Evolutionary conservation across 352 stramenopile species (phyloP).

Genomic region (Bremia lactucae): DNA sequence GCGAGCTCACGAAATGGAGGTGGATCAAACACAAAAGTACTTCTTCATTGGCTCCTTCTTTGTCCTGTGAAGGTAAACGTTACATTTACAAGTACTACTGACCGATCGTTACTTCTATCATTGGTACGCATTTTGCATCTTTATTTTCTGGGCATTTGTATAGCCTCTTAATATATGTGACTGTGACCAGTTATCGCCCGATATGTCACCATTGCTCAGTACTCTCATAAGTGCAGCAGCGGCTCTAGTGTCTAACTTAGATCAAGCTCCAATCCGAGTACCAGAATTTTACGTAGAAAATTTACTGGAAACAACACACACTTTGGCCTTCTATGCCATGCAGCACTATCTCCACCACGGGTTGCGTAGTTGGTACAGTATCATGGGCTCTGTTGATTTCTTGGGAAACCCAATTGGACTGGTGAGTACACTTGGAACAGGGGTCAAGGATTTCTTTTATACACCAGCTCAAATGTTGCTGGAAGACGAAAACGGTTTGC

Average conservation of each 20-base stretch:
- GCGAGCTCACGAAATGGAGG: conserved; percentile 22
- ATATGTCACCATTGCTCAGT: conserved; percentile 70
- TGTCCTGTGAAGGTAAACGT: conserved; percentile 82
- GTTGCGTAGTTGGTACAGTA: conserved; percentile 77
- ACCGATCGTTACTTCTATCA: conserved; percentile 72
- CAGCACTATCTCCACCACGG: conserved; percentile 82
- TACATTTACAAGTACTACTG: conserved; percentile 79
- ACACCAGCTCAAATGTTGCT: conserved; percentile 89
- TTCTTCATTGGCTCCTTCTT: conserved; percentile 68
- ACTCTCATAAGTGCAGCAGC: conserved; percentile 73
- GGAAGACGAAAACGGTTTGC: conserved; percentile 77
- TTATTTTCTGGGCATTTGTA: too few species aligned
- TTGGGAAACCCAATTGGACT: conserved; percentile 86
- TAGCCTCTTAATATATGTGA: conserved; percentile 1
- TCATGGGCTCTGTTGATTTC: conserved; percentile 85
- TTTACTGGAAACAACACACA: conserved; percentile 77
- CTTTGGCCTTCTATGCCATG: conserved; percentile 75
- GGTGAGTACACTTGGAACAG: conserved; percentile 80
- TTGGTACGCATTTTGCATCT: conserved; percentile 26
- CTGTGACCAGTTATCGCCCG: conserved; percentile 48
- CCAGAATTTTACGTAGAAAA: conserved; percentile 87
- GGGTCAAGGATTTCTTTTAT: conserved; percentile 93
- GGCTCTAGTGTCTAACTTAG: conserved; percentile 74
- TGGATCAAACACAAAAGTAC: conserved; percentile 57
- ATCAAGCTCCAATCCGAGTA: conserved; percentile 79